Evolutionary conservation across 2,329 filamentous ascomycete genomes (phyloP), one percentile per base, ranked within the genome.

Genomic region (Paraphaeosphaeria sporulosa): DNA sequence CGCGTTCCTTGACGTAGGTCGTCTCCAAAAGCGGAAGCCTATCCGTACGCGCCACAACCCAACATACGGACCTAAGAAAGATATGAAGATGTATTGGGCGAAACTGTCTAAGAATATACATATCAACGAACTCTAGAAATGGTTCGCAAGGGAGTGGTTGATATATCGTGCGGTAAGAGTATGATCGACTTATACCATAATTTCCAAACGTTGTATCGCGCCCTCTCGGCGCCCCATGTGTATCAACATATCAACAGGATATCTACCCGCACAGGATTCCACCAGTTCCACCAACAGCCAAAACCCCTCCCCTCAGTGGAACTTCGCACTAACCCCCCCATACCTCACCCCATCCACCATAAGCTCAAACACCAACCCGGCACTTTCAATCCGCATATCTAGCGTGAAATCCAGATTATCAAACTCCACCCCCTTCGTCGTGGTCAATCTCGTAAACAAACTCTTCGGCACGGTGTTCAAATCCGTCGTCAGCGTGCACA

Each of bases 401-500:
- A 94, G 85, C 12, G 90, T 92, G 62, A 94, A 94, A 72, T 94
- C 90, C 32, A 94, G 80, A 64, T 93, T 93, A 68, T 93, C 89
- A 77, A 94, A 94, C 77, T 93, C 91, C 5, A 93, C 88, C 0
- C 91, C 91, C 56, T 90, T 84, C 2, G 91, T 94, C 13, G 91
- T 94, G 17, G 90, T 93, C 63, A 94, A 77, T 15, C 90, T 80
- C 1, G 90, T 93, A 71, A 94, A 94, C 12, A 93, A 74, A 60
- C 84, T 88, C 65, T 89, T 85, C 0, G 91, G 91, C 19, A 94
- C 91, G 0, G 90, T 90, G 51, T 88, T 89, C 13, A 94, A 80
- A 70, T 94, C 91, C 17, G 91, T 94, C n/a, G 88, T 93, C 42
- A 94, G 81, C 1, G 90, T 94, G 77, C 90, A 94, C 27, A 94